Evolutionary conservation across 163 green algal species (phyloP).

Genomic region (Prototheca stagnorum): DNA sequence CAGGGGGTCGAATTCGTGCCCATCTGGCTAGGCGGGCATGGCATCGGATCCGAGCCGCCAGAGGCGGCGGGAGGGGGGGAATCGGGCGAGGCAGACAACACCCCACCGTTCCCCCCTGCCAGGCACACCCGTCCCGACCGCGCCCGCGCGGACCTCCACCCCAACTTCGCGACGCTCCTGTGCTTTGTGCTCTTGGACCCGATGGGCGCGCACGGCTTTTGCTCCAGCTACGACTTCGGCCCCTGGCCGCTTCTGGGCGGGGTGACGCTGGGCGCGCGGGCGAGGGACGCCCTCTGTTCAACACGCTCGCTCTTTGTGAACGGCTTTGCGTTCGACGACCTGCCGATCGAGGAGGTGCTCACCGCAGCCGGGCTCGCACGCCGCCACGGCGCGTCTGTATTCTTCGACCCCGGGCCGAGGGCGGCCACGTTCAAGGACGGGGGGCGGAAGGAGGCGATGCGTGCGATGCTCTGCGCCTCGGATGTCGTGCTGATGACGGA

Average conservation of each 20-base stretch:
- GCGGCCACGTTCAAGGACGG: conserved; percentile 46
- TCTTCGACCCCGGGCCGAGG: conserved; percentile 84
- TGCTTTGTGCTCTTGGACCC: conserved; percentile 72
- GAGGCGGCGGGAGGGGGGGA: neutral
- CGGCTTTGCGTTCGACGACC: conserved; percentile 83
- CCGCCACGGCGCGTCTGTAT: conserved; percentile 41
- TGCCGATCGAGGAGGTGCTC: conserved; percentile 49
- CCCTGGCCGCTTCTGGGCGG: conserved; percentile 68
- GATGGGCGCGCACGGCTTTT: conserved; percentile 23
- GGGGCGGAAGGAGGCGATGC: conserved; percentile 29
- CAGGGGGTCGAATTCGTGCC: neutral
- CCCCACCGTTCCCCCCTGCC: neutral
- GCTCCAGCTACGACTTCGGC: conserved; percentile 65
- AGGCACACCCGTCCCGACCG: conserved; percentile 26
- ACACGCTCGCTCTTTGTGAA: conserved; percentile 23
- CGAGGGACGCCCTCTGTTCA: conserved; percentile 31
- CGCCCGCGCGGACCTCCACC: conserved; percentile 6
- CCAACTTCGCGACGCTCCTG: conserved; percentile 40
- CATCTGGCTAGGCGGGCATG: neutral
- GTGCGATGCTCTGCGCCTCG: conserved; percentile 45
- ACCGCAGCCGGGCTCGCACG: conserved; percentile 29
- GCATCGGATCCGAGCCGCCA: neutral
- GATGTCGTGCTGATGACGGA: conserved; percentile 76
- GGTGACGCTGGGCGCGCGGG: conserved; percentile 3
- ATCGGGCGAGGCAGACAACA: neutral